A percentile compares a stretch with the other conserved stretches of the same genome.
Evolutionary conservation across 2,329 filamentous ascomycete species (phyloP).

Genomic region (Sporothrix inflata): DNA sequence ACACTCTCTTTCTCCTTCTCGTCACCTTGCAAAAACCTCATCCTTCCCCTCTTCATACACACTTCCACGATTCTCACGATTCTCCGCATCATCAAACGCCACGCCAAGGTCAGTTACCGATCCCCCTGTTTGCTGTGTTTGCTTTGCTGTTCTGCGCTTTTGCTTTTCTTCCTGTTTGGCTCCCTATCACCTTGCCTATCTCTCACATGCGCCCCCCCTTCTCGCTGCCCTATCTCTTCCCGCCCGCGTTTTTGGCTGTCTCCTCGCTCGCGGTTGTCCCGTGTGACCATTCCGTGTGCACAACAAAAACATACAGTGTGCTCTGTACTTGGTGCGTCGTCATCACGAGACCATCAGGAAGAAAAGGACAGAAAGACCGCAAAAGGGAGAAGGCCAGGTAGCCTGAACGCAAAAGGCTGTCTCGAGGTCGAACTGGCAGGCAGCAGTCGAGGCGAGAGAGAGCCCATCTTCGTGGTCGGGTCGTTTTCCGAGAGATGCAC

Average conservation of each 20-base stretch:
- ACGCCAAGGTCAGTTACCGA: constrained; percentile 18
- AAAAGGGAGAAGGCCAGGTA: background rate
- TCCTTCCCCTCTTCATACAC: background rate
- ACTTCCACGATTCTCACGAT: background rate
- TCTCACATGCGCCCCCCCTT: background rate
- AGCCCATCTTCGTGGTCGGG: background rate
- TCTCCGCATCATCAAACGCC: constrained; percentile 14
- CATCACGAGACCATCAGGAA: constrained; percentile 27
- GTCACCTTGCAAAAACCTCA: background rate
- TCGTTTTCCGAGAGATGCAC: background rate
- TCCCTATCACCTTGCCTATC: background rate
- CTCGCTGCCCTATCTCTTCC: background rate
- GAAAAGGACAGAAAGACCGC: background rate
- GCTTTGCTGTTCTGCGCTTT: background rate
- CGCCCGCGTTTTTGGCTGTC: background rate
- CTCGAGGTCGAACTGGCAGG: background rate
- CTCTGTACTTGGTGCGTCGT: constrained; percentile 7
- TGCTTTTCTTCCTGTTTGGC: background rate
- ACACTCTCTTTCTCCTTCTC: background rate
- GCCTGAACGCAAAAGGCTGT: background rate
- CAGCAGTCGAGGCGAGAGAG: constrained; percentile 6
- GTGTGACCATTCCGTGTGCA: constrained; percentile 23
- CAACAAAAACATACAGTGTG: constrained; percentile 11
- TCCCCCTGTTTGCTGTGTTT: background rate
- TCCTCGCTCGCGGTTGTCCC: constrained; percentile 11